Conservation (phyloP, 1,139 yeast genomes). For the Wickerhamomyces sp. region DNA sequence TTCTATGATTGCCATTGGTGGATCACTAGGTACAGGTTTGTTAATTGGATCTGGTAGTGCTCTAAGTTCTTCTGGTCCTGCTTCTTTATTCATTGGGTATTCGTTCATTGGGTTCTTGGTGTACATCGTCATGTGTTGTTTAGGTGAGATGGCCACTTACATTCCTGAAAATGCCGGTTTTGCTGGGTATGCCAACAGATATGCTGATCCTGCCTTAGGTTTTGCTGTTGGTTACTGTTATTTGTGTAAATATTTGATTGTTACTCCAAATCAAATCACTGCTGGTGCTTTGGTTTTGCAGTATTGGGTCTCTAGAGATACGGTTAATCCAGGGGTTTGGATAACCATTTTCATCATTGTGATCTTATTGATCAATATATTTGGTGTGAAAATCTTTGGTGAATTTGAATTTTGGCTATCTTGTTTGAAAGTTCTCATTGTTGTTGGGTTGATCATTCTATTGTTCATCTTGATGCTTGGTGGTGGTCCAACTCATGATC, state of each 20-base stretch:
- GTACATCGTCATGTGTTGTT: slow-evolving; percentile 72
- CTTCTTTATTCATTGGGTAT: slow-evolving; percentile 67
- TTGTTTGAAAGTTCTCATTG: slow-evolving; percentile 54
- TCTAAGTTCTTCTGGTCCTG: slow-evolving; percentile 74
- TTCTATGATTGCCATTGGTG: slow-evolving; percentile 80
- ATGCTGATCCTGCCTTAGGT: slow-evolving; percentile 72
- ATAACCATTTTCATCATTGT: slow-evolving; percentile 56
- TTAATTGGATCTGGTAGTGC: slow-evolving; percentile 73
- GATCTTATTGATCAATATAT: slow-evolving; percentile 50
- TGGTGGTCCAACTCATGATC: slow-evolving; percentile 54
- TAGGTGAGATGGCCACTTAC: slow-evolving; percentile 70
- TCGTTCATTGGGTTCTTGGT: slow-evolving; percentile 63
- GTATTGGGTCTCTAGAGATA: slow-evolving; percentile 52
- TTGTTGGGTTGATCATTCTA: slow-evolving; percentile 57
- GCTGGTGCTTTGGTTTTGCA: slow-evolving; percentile 72
- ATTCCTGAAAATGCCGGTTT: slow-evolving; percentile 71
- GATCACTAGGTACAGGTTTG: slow-evolving; percentile 78
- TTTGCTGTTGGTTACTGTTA: slow-evolving; percentile 78
- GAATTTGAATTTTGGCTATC: slow-evolving; percentile 64
- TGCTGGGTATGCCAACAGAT: slow-evolving; percentile 58
- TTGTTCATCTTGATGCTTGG: slow-evolving; percentile 58
- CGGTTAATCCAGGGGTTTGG: slow-evolving; percentile 62
- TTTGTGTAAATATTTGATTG: slow-evolving; percentile 71
- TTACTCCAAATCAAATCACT: slow-evolving; percentile 69
- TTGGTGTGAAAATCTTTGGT: slow-evolving; percentile 69